Conservation (phyloP, 176 grass and related monocot species). For the Carex littledalei region DNA sequence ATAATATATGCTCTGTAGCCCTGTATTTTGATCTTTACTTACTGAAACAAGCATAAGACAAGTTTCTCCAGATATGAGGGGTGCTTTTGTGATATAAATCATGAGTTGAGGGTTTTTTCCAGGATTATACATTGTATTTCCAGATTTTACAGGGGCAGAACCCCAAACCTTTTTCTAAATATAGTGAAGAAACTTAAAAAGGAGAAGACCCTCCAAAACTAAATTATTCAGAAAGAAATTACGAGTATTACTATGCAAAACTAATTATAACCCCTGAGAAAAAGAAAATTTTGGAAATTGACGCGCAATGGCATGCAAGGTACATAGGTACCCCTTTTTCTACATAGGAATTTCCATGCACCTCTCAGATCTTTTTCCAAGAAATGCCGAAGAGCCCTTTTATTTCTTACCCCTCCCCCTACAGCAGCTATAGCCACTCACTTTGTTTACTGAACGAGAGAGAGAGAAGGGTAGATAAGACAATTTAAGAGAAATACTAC, state of each 20-base stretch:
- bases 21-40: background rate
- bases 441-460: background rate
- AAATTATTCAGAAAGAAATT: background rate
- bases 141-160: background rate
- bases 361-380: background rate
- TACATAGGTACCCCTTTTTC: too few species aligned
- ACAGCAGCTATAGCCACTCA: background rate
- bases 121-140: conserved; percentile 1
- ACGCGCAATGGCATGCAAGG: background rate
- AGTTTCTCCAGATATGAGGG: background rate
- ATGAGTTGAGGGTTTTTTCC: background rate
- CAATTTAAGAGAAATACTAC: background rate
- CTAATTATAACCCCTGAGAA: background rate
- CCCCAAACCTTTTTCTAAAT: background rate
- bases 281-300: background rate
- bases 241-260: background rate
- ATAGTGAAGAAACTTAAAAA: background rate
- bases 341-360: background rate
- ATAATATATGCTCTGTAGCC: background rate
- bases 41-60: background rate
- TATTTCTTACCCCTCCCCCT: background rate
- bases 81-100: background rate
- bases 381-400: background rate
- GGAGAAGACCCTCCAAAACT: background rate
- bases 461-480: background rate